phyloP scores from a whole-genome alignment of 2,329 filamentous ascomycete genomes.

The Neofusicoccum ribis region DNA sequence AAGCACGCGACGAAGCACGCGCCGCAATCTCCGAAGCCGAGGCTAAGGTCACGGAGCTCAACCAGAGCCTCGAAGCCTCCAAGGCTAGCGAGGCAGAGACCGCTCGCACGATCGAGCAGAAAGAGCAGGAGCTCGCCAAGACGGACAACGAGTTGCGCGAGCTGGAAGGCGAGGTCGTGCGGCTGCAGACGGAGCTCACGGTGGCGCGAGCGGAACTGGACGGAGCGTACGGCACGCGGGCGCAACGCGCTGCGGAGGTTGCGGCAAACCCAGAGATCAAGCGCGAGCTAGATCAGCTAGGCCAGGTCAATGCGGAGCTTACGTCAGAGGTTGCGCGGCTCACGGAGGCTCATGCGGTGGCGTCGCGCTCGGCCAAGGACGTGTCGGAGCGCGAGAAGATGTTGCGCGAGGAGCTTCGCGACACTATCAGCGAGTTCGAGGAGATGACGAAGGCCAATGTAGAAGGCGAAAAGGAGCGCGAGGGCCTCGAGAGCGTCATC shows the following conservation, averaged over 20 bases:
- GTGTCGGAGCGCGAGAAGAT: slow-evolving; percentile 42
- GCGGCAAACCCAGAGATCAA: slow-evolving; percentile 58
- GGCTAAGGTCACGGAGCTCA: slow-evolving; percentile 32
- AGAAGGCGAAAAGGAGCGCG: slow-evolving; percentile 70
- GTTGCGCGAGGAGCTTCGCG: slow-evolving; percentile 65
- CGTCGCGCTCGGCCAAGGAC: slow-evolving; percentile 37
- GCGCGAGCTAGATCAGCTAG: slow-evolving; percentile 60
- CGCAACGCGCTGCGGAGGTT: slow-evolving; percentile 67
- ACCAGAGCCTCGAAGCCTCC: slow-evolving; percentile 28
- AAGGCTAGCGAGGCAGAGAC: slow-evolving; percentile 35
- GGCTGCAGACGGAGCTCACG: slow-evolving; percentile 77
- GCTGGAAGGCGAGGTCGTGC: slow-evolving; percentile 64
- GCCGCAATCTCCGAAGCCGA: slow-evolving; percentile 37
- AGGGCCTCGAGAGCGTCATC: slow-evolving; percentile 62
- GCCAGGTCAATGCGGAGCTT: slow-evolving; percentile 45
- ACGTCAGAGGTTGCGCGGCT: slow-evolving; percentile 39
- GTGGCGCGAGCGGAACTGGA: slow-evolving; percentile 89
- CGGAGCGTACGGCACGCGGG: slow-evolving; percentile 82
- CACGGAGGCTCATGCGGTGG: slow-evolving; percentile 32
- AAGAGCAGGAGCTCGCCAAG: slow-evolving; percentile 36
- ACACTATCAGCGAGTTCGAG: slow-evolving; percentile 70
- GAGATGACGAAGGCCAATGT: slow-evolving; percentile 68
- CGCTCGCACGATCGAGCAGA: slow-evolving; percentile 33
- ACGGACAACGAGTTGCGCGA: slow-evolving; percentile 23
- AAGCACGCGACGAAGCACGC: slow-evolving; percentile 38